These are phyloP conservation scores for Polyporus arcularius DNA, from an alignment of 768 basidiomycete genomes.

Conservation along the genomic window DNA sequence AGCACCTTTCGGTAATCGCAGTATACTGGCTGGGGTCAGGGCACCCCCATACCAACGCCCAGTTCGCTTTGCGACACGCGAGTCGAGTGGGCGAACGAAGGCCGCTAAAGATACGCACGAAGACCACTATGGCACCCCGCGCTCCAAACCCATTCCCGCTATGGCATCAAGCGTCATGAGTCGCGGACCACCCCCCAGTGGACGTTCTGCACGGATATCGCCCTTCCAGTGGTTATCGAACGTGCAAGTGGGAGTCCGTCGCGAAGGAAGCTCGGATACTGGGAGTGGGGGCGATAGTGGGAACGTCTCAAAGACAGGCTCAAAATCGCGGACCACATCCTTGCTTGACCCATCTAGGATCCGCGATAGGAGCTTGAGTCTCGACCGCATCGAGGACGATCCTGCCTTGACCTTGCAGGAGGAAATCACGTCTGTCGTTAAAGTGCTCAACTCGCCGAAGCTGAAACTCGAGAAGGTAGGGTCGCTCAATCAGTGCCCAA, in stretches of 20 bases:
- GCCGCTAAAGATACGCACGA: background rate
- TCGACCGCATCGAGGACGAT: slow-evolving; percentile 49
- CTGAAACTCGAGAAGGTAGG: slow-evolving; percentile 84
- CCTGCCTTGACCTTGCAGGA: slow-evolving; percentile 63
- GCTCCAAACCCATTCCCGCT: slow-evolving; percentile 9
- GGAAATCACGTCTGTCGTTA: slow-evolving; percentile 75
- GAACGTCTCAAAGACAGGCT: slow-evolving; percentile 48
- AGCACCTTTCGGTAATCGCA: slow-evolving; percentile 65
- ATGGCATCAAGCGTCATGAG: slow-evolving; percentile 39
- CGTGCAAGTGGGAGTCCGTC: slow-evolving; percentile 61
- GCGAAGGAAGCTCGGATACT: slow-evolving; percentile 58
- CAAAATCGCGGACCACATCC: slow-evolving; percentile 42
- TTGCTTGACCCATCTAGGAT: slow-evolving; percentile 14
- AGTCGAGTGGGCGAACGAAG: slow-evolving; percentile 14
- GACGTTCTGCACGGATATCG: slow-evolving; percentile 59
- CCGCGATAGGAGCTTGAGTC: slow-evolving; percentile 31
- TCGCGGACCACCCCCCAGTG: slow-evolving; percentile 46
- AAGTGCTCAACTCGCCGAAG: slow-evolving; percentile 63
- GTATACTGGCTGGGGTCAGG: slow-evolving; percentile 71
- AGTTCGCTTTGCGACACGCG: slow-evolving; percentile 11
- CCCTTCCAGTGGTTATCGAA: slow-evolving; percentile 71
- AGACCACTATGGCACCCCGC: background rate
- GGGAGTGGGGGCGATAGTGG: slow-evolving; percentile 51
- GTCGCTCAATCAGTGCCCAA: background rate
- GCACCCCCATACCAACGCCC: slow-evolving; percentile 44